Percentiles rank a stretch among this genome's conserved stretches.
These are phyloP conservation scores for Lipomyces chichibuensis DNA, from an alignment of 805 yeast genomes.

Conservation along the genomic window DNA sequence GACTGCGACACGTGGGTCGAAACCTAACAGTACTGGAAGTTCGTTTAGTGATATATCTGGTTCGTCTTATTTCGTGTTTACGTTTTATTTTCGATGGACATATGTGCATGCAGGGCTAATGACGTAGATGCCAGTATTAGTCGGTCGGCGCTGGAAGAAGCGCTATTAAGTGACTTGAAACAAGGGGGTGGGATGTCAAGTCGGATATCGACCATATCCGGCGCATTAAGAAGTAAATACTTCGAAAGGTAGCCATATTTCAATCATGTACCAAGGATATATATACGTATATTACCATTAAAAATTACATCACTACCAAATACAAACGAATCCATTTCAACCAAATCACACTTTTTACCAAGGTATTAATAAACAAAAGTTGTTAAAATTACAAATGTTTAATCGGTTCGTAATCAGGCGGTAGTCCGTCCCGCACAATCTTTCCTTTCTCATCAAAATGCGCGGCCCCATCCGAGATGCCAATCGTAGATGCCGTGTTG, in stretches of 20 bases:
- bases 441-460: slow-evolving; percentile 56
- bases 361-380: not conserved
- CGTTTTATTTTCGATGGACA: not conserved
- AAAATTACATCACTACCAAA: not conserved
- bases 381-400: slow-evolving; percentile 18
- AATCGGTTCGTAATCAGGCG: slow-evolving; percentile 48
- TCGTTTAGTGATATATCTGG: slow-evolving; percentile 30
- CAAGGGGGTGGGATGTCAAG: slow-evolving; percentile 23
- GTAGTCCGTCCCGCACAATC: slow-evolving; percentile 54
- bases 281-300: not conserved
- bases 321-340: not conserved
- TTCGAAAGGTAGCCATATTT: slow-evolving; percentile 17
- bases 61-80: not conserved
- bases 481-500: slow-evolving; percentile 57
- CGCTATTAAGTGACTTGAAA: slow-evolving; percentile 38
- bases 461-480: slow-evolving; percentile 71
- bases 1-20: slow-evolving; percentile 6
- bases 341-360: not conserved
- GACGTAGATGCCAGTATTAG: slow-evolving; percentile 40
- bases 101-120: not conserved
- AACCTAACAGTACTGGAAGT: slow-evolving; percentile 27
- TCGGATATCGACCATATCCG: slow-evolving; percentile 24
- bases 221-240: slow-evolving; percentile 21
- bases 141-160: slow-evolving; percentile 45
- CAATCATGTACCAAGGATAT: not conserved